Evolutionary conservation across 2,329 filamentous ascomycete species (phyloP).

Genomic region (Polychaeton citri): DNA sequence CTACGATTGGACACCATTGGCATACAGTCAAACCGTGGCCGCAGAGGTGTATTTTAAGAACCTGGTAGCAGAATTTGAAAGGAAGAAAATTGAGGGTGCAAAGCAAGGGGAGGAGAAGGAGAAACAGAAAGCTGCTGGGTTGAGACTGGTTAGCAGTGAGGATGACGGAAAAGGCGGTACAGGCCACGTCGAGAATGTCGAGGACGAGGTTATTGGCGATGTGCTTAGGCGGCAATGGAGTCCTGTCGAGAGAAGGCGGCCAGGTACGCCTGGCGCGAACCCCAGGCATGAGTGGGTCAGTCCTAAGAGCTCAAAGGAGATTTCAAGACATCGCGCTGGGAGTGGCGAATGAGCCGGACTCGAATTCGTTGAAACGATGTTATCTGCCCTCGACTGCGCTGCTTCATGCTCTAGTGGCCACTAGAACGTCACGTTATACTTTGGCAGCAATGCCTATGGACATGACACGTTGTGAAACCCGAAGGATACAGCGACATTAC

Average conservation of each 20-base stretch:
- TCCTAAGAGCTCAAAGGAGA: conserved; percentile 5
- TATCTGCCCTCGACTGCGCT: too few relatives aligned
- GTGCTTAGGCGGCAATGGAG: conserved; percentile 19
- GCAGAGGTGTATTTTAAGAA: conserved; percentile 76
- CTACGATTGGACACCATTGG: conserved; percentile 71
- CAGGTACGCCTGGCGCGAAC: conserved; percentile 20
- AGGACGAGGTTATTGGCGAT: conserved; percentile 14
- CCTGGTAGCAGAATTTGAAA: conserved; percentile 58
- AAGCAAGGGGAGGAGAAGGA: conserved; percentile 19
- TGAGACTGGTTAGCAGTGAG: conserved; percentile 15
- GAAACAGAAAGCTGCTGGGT: conserved; percentile 14
- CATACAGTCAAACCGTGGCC: conserved; percentile 68
- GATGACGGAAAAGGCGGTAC: conserved; percentile 6
- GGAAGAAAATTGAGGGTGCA: conserved; percentile 37
- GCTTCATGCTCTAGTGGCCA: too few relatives aligned
- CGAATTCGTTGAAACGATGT: too few relatives aligned
- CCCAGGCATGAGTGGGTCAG: conserved; percentile 14
- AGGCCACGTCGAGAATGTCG: background rate
- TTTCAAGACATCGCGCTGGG: background rate
- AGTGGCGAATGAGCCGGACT: conserved; percentile 10
- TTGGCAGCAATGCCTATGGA: too few relatives aligned
- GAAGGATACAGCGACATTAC: too few relatives aligned
- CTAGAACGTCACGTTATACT: too few relatives aligned
- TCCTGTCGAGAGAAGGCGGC: conserved; percentile 16
- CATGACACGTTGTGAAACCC: too few relatives aligned